A percentile compares a stretch with the other conserved stretches of the same genome.
These are phyloP conservation scores for Aspergillus tamarii DNA, from an alignment of 2,329 filamentous ascomycete genomes.

Conservation along the genomic window DNA sequence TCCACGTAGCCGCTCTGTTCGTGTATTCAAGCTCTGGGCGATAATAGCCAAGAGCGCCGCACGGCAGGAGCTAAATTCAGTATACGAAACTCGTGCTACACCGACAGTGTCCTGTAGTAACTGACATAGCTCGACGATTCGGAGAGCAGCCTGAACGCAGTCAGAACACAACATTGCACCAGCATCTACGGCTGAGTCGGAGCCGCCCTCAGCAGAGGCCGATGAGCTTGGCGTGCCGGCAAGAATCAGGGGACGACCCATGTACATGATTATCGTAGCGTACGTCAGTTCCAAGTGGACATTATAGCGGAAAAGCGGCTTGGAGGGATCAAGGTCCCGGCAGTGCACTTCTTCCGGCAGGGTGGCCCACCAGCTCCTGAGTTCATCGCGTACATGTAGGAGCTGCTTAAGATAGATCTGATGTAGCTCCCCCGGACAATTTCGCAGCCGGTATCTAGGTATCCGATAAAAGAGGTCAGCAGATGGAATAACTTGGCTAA, in stretches of 20 bases:
- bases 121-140: conserved; percentile 50
- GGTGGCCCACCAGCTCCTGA: conserved; percentile 36
- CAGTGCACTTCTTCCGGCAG: conserved; percentile 32
- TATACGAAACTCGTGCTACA: conserved; percentile 54
- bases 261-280: conserved; percentile 52
- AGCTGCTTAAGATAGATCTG: conserved; percentile 33
- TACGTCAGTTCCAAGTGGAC: conserved; percentile 53
- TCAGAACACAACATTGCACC: conserved; percentile 42
- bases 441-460: conserved; percentile 22
- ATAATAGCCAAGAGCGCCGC: conserved; percentile 51
- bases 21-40: conserved; percentile 31
- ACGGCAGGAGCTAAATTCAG: conserved; percentile 55
- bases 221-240: conserved; percentile 12
- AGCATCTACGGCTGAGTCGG: not conserved
- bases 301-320: conserved; percentile 45
- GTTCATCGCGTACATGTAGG: conserved; percentile 28
- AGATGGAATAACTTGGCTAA: not conserved
- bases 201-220: not conserved
- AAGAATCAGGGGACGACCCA: conserved; percentile 54
- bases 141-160: conserved; percentile 52
- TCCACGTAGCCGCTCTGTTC: conserved; percentile 36
- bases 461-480: not conserved
- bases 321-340: conserved; percentile 37
- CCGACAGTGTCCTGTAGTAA: conserved; percentile 49
- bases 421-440: conserved; percentile 30